Evolutionary conservation across 768 basidiomycete genomes (phyloP), one percentile per base, ranked within the genome.

Genomic region (Boletus fagicola): DNA sequence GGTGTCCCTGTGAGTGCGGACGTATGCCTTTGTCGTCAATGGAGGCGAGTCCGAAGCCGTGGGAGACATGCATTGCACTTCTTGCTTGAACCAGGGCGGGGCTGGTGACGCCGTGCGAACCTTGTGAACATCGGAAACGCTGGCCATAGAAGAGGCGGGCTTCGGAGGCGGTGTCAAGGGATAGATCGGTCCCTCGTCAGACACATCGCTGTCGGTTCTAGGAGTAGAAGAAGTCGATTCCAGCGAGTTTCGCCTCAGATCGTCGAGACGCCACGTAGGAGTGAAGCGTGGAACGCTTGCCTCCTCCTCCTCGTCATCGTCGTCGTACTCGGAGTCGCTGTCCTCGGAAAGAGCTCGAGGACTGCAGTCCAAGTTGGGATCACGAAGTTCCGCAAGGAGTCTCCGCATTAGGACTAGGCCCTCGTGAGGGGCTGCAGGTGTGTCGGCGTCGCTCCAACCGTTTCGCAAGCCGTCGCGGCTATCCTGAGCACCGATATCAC

Each of bases 321-420:
- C 45, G 22, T 0, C 12, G 33, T 49, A 43, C 18, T 49, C 60
- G 24, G 52, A 51, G 2, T 58, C 61, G 44, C 40, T 51, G 18
- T 58, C 54, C 22, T 63, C 57, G n/a, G 50, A 55, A 6, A 59
- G 28, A 7, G 42, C 1, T 2, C 36, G 51, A 40, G 62, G 56
- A 8, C 4, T 36, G 10, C 26, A 49, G 16, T 68, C 54, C 42
- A 66, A 3, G 11, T 10, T 5, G 36, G 56, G 53, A 33, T 69
- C 56, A 1, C 62, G 54, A 16, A 66, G 60, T 13, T 57, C 56
- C 13, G 38, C 40, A 15, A 61, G 62, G 5, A 66, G 42, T 30
- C n/a, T 54, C 5, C 49, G 53, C 62, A 68, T 68, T 3, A 59
- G 11, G 26, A 61, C 54, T n/a, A 3, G 8, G 6, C 51, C 51